These are phyloP conservation scores for Dothidotthia symphoricarpi DNA, from an alignment of 2,329 filamentous ascomycete species.

Conservation along the genomic window DNA sequence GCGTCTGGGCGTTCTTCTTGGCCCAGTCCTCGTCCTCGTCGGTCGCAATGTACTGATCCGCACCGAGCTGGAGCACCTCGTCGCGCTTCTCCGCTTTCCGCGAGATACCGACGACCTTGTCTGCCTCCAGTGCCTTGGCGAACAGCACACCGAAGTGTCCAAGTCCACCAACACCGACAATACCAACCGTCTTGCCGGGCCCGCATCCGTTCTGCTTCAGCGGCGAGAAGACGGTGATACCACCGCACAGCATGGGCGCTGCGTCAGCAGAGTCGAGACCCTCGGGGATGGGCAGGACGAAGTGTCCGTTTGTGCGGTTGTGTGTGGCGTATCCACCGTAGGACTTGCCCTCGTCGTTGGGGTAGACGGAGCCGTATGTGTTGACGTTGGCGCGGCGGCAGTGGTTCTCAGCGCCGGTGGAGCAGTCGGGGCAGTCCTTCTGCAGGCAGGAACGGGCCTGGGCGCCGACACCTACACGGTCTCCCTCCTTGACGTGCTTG, in stretches of 20 bases:
- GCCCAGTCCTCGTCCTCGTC: slow-evolving; percentile 60
- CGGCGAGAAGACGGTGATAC: slow-evolving; percentile 75
- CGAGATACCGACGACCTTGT: slow-evolving; percentile 64
- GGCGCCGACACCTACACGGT: slow-evolving; percentile 56
- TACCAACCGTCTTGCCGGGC: slow-evolving; percentile 72
- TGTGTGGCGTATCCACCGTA: slow-evolving; percentile 65
- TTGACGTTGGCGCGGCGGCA: slow-evolving; percentile 43
- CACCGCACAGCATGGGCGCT: slow-evolving; percentile 80
- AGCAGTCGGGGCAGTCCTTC: slow-evolving; percentile 46
- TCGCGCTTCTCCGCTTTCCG: slow-evolving; percentile 60
- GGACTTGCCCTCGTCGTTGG: slow-evolving; percentile 57
- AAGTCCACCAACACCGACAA: slow-evolving; percentile 71
- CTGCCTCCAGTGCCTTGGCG: slow-evolving; percentile 67
- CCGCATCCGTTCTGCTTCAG: slow-evolving; percentile 71
- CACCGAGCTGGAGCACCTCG: slow-evolving; percentile 59
- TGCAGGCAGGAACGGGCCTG: slow-evolving; percentile 49
- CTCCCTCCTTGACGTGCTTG: slow-evolving; percentile 58
- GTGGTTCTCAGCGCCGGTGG: slow-evolving; percentile 51
- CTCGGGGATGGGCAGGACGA: slow-evolving; percentile 72
- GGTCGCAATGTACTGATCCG: slow-evolving; percentile 61
- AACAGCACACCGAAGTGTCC: slow-evolving; percentile 72
- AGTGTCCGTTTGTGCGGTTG: slow-evolving; percentile 72
- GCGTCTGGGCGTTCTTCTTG: slow-evolving; percentile 51
- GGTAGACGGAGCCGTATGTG: slow-evolving; percentile 49
- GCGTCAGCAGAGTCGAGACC: slow-evolving; percentile 59